Base-by-base conservation (phyloP, 140 eudicot species). In the Stevia rebaudiana region DNA sequence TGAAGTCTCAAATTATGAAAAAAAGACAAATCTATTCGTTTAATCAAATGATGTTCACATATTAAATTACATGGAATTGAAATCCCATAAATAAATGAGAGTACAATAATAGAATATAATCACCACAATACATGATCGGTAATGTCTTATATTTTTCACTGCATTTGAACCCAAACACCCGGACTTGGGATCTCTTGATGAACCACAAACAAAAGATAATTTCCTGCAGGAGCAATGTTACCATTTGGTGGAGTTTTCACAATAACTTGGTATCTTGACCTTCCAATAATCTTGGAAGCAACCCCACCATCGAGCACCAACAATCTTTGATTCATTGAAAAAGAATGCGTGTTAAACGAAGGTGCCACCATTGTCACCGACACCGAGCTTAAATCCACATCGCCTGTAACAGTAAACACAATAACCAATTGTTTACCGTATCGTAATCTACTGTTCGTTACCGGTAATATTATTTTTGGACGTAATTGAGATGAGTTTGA, bases 321-420 rank as follows among this genome's bases (percentile, higher is more conserved):
- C 48, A 84, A n/a, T 60, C 97, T 77, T 55, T 90, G 97, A 15
- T 78, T 86, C 97, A 90, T 90, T 0, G 90, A 81, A 77, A 81
- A 84, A 12, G 97, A 86, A 63, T 90, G 97, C 0, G 97, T 90
- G 51, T 71, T 79, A 65, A 90, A 90, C 0, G 95, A 33, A 5
- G 98, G 98, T 42, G 86, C 71, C 6, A 87, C 77, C 98, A 90
- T 79, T 15, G 88, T 87, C 8, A 84, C 91, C 79, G 61, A 19
- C 4, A 90, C 31, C 12, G 18, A 21, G 21, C 84, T 81, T 3
- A 71, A 28, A 21, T 80, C 68, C 4, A 65, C n/a, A n/a, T n/a
- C n/a, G n/a, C n/a, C n/a, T n/a, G n/a, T n/a, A n/a, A n/a, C n/a
- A n/a, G n/a, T n/a, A n/a, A n/a, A n/a, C n/a, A n/a, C n/a, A n/a